These are phyloP conservation scores for Debaryomyces sp. DNA, from an alignment of 1,139 yeast species.

Conservation along the genomic window DNA sequence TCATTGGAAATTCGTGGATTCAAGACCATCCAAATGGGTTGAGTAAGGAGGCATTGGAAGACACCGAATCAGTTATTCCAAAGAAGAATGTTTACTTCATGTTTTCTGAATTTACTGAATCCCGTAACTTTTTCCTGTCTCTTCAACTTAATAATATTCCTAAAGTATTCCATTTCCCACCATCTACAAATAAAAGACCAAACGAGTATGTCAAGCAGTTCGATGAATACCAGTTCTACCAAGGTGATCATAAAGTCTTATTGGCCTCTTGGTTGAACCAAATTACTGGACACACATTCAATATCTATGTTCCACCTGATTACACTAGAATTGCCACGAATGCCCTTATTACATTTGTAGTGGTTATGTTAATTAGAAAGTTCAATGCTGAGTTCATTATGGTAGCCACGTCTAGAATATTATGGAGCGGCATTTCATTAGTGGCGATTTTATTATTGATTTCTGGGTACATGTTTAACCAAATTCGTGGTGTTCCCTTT, in stretches of 20 bases:
- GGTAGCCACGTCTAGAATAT: constrained; percentile 28
- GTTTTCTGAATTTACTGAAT: constrained; percentile 67
- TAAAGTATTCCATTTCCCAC: constrained; percentile 65
- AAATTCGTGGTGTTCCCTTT: constrained; percentile 77
- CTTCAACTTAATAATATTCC: constrained; percentile 77
- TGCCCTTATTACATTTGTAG: constrained; percentile 41
- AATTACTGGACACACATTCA: constrained; percentile 46
- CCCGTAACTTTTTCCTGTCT: constrained; percentile 54
- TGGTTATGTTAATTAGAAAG: constrained; percentile 21
- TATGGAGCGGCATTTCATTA: constrained; percentile 71
- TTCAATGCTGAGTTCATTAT: constrained; percentile 38
- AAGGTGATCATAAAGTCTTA: constrained; percentile 53
- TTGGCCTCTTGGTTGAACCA: constrained; percentile 41
- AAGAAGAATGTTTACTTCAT: constrained; percentile 62
- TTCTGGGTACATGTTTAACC: constrained; percentile 92
- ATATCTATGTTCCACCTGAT: constrained; percentile 57
- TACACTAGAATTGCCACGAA: constrained; percentile 53
- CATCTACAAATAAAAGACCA: constrained; percentile 43
- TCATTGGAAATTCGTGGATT: constrained; percentile 62
- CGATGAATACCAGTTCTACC: constrained; percentile 52
- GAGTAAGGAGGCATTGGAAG: constrained; percentile 29
- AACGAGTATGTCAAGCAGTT: constrained; percentile 38
- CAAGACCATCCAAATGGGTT: constrained; percentile 42
- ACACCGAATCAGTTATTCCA: constrained; percentile 27
- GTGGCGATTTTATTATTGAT: constrained; percentile 69